phyloP scores from a whole-genome alignment of 164 flowering plant genomes.

The Stephania cephalantha region DNA sequence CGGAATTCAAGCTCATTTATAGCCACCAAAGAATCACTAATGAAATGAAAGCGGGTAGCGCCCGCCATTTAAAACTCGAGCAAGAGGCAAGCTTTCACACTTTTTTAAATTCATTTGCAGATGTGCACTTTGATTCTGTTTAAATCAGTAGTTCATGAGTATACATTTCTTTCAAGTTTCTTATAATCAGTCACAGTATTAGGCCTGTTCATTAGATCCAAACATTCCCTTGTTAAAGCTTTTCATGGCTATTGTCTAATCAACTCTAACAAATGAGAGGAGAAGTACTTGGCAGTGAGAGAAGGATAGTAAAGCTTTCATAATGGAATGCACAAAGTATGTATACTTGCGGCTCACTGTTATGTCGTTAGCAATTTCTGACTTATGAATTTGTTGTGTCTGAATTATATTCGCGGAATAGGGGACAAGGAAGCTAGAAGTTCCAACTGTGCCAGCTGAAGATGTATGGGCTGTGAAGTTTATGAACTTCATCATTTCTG shows the following conservation, averaged over 20 bases:
- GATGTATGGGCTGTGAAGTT: conserved; percentile 73
- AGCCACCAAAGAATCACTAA: conserved; percentile 34
- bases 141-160: no score
- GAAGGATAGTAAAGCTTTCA: no score
- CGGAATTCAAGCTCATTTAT: conserved; percentile 47
- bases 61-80: conserved; percentile 68
- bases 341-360: no score
- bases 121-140: no score
- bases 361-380: no score
- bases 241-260: no score
- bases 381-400: not conserved
- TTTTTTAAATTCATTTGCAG: not conserved
- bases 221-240: no score
- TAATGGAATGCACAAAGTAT: no score
- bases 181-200: not conserved
- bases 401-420: conserved; percentile 13
- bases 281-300: no score
- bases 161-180: not conserved
- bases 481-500: conserved; percentile 51
- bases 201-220: no score
- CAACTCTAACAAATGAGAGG: no score
- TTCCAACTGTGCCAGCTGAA: conserved; percentile 42
- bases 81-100: conserved; percentile 50
- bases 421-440: conserved; percentile 49
- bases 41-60: conserved; percentile 75